A percentile compares a stretch with the other conserved stretches of the same genome.
Conservation (phyloP, 2,329 filamentous ascomycete species). For the Lecanicillium sp. region DNA sequence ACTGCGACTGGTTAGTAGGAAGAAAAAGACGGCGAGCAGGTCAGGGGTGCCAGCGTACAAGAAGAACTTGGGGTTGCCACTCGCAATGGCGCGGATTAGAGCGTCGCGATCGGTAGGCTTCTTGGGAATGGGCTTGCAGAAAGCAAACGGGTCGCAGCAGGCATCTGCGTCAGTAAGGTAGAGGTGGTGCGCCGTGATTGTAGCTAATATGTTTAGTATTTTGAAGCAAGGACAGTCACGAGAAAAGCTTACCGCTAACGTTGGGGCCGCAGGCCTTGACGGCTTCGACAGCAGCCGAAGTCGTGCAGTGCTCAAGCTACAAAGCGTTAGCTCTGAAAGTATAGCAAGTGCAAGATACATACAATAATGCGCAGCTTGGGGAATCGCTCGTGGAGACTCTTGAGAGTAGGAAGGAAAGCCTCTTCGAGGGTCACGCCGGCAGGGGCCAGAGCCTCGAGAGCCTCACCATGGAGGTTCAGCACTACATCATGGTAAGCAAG, state of each 20-base stretch:
- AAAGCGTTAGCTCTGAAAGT: neutral
- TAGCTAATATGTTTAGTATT: constrained; percentile 33
- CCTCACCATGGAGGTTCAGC: constrained; percentile 91
- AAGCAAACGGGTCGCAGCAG: constrained; percentile 50
- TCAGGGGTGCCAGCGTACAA: constrained; percentile 40
- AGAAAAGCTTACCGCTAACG: constrained; percentile 47
- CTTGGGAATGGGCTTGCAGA: constrained; percentile 74
- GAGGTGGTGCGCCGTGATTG: constrained; percentile 82
- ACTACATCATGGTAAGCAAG: constrained; percentile 29
- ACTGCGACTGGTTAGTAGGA: constrained; percentile 14
- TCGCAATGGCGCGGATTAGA: constrained; percentile 56
- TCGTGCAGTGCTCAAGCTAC: constrained; percentile 77
- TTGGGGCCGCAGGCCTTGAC: constrained; percentile 69
- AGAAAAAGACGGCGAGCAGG: neutral
- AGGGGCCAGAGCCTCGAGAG: constrained; percentile 43
- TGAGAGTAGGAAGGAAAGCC: constrained; percentile 72
- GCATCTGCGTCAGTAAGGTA: constrained; percentile 69
- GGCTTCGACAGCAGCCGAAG: constrained; percentile 69
- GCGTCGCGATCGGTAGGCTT: constrained; percentile 65
- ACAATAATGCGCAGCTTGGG: constrained; percentile 59
- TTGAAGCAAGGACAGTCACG: neutral
- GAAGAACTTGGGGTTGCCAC: constrained; percentile 61
- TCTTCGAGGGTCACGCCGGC: constrained; percentile 37
- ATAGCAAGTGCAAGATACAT: constrained; percentile 1
- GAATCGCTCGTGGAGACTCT: constrained; percentile 65